Evolutionary conservation across 1,284 basidiomycete species (phyloP).

Genomic region (Inonotus hispidus): DNA sequence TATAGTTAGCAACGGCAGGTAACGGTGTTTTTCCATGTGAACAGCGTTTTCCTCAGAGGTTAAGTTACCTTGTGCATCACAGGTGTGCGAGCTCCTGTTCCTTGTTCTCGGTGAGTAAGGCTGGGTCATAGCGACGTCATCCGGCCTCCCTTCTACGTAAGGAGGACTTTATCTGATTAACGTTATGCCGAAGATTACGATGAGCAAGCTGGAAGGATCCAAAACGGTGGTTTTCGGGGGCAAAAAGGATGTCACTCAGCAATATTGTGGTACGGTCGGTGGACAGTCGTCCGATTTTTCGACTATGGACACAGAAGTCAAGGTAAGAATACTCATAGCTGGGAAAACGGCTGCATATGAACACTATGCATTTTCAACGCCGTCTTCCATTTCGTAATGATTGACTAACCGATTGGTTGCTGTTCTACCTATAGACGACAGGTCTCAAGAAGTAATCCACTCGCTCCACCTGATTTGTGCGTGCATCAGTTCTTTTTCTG

Average conservation of each 20-base stretch:
- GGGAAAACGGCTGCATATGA: background rate
- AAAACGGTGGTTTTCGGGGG: slow-evolving; percentile 54
- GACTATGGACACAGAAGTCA: slow-evolving; percentile 54
- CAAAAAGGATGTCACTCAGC: slow-evolving; percentile 40
- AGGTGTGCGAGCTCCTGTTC: slow-evolving; percentile 52
- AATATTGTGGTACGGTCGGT: slow-evolving; percentile 59
- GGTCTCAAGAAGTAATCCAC: slow-evolving; percentile 47
- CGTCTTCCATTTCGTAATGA: slow-evolving; percentile 3
- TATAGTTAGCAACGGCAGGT: slow-evolving; percentile 54
- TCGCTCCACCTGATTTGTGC: slow-evolving; percentile 59
- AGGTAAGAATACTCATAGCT: slow-evolving; percentile 30
- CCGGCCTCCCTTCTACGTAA: slow-evolving; percentile 1
- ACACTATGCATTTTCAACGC: background rate
- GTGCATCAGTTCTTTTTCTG: slow-evolving; percentile 23
- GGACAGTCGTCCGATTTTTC: slow-evolving; percentile 53
- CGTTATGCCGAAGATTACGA: slow-evolving; percentile 40
- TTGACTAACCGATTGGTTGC: background rate
- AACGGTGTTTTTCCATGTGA: slow-evolving; percentile 10
- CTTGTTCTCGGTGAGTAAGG: slow-evolving; percentile 43
- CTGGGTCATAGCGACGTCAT: slow-evolving; percentile 11
- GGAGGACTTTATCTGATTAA: background rate
- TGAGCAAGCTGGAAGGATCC: slow-evolving; percentile 53
- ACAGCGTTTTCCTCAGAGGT: background rate
- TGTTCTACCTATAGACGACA: slow-evolving; percentile 32
- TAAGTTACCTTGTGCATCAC: slow-evolving; percentile 3